Base-by-base conservation (phyloP, 768 basidiomycete genomes). In the Auricularia heimuer region DNA sequence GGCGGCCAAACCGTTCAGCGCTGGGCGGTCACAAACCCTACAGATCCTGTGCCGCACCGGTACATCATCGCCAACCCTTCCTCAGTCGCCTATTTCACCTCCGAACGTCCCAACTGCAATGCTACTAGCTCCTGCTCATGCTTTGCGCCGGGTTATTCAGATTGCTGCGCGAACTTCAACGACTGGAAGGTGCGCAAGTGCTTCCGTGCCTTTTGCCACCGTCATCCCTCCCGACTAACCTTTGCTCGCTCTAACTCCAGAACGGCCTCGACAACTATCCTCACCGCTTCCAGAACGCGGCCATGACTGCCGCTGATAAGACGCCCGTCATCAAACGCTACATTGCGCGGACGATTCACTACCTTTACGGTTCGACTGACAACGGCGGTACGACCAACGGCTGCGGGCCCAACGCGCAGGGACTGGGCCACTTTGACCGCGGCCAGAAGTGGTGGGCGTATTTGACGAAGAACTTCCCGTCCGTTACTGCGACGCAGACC, bases 371-470 rank as follows among this genome's bases (percentile, higher is more conserved):
- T 33, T 4, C 24, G 34, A 18, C 21, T 18, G 56, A 60, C 56
- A 60, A 60, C 34, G 24, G 29, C 7, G 56, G 56, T 7, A 60
- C 56, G 34, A 34, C 56, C 24, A 60, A 60, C 56, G 56, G 56
- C 10, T 60, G 56, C 56, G 56, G 29, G 21, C 29, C 56, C 29
- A 60, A 60, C 24, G 56, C 56, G 12, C 56, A 60, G 24, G 56
- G 56, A 6, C 24, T 60, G 8, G 56, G 56, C 56, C 56, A 60
- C 18, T 60, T 29, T 29, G 56, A 60, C 56, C 56, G 56, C 56
- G 56, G 56, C 8, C 56, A 60, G 56, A 60, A 60, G 56, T 60
- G 56, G 56, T 60, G 56, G 56, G 21, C 24, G 29, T 60, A 60
- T 18, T 24, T 60, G 29, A 60, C 56, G 24, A 8, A 8, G 16